phyloP scores from a whole-genome alignment of 495 filamentous ascomycete species.

The Xylaria intraflava region DNA sequence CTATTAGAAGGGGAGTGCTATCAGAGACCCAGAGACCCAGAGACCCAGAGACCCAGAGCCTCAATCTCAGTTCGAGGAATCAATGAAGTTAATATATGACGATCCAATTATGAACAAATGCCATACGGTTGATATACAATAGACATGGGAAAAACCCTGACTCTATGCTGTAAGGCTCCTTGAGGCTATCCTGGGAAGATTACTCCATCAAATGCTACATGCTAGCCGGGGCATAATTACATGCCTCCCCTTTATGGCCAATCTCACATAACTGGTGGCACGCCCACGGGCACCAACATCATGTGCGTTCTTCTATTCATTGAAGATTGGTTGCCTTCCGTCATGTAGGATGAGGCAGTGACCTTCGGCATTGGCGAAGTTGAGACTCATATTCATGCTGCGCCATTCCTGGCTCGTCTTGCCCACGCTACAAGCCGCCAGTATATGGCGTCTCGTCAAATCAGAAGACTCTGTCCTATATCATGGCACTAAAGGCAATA shows the following conservation, averaged over 20 bases:
- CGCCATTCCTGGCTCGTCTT: background rate
- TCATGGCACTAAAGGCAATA: background rate
- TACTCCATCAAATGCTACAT: too few relatives aligned
- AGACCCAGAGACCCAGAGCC: too few relatives aligned
- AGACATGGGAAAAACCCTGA: too few relatives aligned
- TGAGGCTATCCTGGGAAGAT: too few relatives aligned
- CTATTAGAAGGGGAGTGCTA: too few relatives aligned
- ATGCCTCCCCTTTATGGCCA: background rate
- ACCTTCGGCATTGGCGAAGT: background rate
- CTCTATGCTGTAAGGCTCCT: too few relatives aligned
- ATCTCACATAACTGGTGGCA: background rate
- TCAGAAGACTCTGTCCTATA: background rate
- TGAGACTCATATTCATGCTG: background rate
- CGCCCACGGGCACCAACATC: background rate
- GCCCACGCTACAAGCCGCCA: background rate
- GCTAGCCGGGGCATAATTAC: background rate
- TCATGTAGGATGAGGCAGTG: too few relatives aligned
- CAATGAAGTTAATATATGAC: too few relatives aligned
- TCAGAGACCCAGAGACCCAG: too few relatives aligned
- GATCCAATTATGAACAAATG: too few relatives aligned
- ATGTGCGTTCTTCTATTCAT: background rate
- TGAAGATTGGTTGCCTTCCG: background rate
- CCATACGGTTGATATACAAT: too few relatives aligned
- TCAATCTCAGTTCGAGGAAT: too few relatives aligned
- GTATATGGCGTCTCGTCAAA: background rate